Evolutionary conservation across 352 stramenopile species (phyloP), one percentile per base, ranked within the genome.

Genomic region (Phytophthora chlamydospora): DNA sequence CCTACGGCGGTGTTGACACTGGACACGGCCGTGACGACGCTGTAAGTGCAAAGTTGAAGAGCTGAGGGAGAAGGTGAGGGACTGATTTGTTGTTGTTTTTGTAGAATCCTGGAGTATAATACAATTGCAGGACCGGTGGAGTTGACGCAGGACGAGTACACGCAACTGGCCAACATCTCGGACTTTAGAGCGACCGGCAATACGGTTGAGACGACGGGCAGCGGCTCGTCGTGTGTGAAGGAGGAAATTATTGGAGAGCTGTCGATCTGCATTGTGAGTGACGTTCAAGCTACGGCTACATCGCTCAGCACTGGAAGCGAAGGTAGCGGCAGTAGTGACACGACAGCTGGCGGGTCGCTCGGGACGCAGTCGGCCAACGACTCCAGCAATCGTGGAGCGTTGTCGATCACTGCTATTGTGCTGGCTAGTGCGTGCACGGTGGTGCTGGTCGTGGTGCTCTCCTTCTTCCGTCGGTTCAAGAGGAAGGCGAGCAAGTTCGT

Each of bases 381-480:
- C 21, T 40, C 21, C 16, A 53, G 21, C 16, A 38, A 53, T 46
- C 47, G 36, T 14, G 36, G 36, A n/a, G 27, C 36, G 13, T 0
- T 63, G 13, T 61, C 68, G 9, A 51, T 56, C 6, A 71, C 53
- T 3, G 53, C 45, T 14, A 80, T 80, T 56, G 53, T 63, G 3
- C 32, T 77, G 10, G 52, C 39, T 5, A 62, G 52, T 33, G 59
- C 55, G 3, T 74, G 64, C 13, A 67, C 52, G 2, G 53, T 73
- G 27, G 61, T 73, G 27, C 2, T 80, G 11, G 59, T 77, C 14
- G 64, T 77, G 17, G 59, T 70, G 9, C n/a, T 68, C 14, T 59
- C 68, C 13, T 73, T 80, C 49, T 80, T 80, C 53, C 63, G 63
- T 61, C 62, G 58, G 10, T 75, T 80, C 39, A 80, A 72, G 51